Percentiles rank a stretch among this genome's conserved stretches.
These are phyloP conservation scores for Moesziomyces antarcticus DNA, from an alignment of 1,284 basidiomycete species.

Conservation along the genomic window DNA sequence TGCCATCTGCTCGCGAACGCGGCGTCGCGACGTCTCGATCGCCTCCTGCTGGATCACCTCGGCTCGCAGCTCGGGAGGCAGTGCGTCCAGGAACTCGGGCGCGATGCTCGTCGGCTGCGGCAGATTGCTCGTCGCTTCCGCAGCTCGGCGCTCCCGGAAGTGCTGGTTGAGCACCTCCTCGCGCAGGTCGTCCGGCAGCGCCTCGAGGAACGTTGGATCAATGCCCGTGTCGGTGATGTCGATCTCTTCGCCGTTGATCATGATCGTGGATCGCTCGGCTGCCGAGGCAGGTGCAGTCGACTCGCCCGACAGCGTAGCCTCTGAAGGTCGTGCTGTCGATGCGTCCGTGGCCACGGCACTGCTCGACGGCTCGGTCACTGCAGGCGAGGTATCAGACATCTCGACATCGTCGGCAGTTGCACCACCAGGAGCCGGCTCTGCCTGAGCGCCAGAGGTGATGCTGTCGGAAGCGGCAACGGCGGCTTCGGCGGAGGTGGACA, in stretches of 20 bases:
- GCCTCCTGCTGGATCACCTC: constrained; percentile 96
- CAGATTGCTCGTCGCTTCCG: constrained; percentile 71
- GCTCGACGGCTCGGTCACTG: not conserved
- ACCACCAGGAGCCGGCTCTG: constrained; percentile 11
- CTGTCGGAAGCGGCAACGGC: not conserved
- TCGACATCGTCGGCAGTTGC: constrained; percentile 51
- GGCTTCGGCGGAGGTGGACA: not conserved
- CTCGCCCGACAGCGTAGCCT: constrained; percentile 1
- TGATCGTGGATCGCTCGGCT: constrained; percentile 45
- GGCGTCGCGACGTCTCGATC: constrained; percentile 74
- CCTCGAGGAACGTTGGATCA: constrained; percentile 96
- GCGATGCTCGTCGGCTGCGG: constrained; percentile 84
- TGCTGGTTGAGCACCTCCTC: constrained; percentile 98
- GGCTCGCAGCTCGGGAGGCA: constrained; percentile 93
- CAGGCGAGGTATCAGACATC: constrained; percentile 51
- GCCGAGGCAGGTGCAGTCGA: constrained; percentile 11
- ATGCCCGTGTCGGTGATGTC: constrained; percentile 99
- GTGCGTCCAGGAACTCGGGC: constrained; percentile 91
- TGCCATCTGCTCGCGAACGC: constrained; percentile 57
- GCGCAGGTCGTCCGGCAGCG: constrained; percentile 96
- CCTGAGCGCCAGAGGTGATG: constrained; percentile 33
- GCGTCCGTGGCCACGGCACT: constrained; percentile 9
- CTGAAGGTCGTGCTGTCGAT: constrained; percentile 11
- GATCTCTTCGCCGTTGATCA: constrained; percentile 88
- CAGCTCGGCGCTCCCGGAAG: constrained; percentile 79